Percentiles rank a stretch among this genome's conserved stretches.
Conservation (phyloP, 352 stramenopile species). For the Pythium vanterpoolii region DNA sequence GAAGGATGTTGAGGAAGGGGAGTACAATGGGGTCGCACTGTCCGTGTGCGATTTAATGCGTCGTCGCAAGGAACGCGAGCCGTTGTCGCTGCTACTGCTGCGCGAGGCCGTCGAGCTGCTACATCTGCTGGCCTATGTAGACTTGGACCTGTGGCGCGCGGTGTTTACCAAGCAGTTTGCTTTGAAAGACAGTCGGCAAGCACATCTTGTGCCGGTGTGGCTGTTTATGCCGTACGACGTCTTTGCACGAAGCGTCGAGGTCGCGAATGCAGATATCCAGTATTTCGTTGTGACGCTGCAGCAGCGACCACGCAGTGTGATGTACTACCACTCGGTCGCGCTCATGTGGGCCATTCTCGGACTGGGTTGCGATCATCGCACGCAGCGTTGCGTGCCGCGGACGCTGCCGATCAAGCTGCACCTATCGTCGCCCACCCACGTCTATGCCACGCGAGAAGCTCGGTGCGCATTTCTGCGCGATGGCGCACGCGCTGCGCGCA, state of each 20-base stretch:
- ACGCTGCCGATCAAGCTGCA: neutral
- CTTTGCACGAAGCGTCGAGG: neutral
- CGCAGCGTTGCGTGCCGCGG: neutral
- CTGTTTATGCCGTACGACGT: slow-evolving; percentile 4
- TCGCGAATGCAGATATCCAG: neutral
- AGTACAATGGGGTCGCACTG: slow-evolving; percentile 2
- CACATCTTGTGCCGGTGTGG: slow-evolving; percentile 2
- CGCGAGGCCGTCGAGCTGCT: slow-evolving; percentile 5
- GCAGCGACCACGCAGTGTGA: neutral
- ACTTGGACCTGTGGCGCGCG: neutral
- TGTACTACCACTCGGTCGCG: neutral
- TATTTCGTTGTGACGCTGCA: neutral
- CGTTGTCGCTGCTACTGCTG: neutral
- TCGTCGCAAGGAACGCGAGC: neutral
- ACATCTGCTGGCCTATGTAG: neutral
- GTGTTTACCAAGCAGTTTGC: neutral
- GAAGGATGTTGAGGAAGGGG: neutral
- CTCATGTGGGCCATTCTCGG: neutral
- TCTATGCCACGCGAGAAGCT: neutral
- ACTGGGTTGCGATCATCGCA: neutral
- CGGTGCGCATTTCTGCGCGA: neutral
- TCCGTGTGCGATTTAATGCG: neutral
- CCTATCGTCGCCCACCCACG: neutral
- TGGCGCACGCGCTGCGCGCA: neutral
- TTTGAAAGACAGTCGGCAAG: neutral